These are phyloP conservation scores for Arthroderma sp. DNA, from an alignment of 2,329 filamentous ascomycete species.

Conservation along the genomic window DNA sequence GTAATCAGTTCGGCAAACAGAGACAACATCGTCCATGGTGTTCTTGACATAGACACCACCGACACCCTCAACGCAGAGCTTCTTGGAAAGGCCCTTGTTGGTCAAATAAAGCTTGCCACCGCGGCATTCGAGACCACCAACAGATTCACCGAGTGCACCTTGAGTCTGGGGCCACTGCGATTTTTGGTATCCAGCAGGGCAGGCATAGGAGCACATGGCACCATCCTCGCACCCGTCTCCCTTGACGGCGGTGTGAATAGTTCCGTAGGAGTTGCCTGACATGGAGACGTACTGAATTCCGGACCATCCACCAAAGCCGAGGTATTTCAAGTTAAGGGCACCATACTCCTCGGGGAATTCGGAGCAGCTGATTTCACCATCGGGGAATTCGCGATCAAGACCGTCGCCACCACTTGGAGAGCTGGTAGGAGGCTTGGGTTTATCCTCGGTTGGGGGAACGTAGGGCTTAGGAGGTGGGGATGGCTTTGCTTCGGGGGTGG, in stretches of 20 bases:
- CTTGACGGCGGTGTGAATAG: constrained; percentile 50
- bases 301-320: constrained; percentile 60
- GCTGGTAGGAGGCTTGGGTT: constrained; percentile 6
- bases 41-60: constrained; percentile 64
- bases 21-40: constrained; percentile 51
- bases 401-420: constrained; percentile 33
- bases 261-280: constrained; percentile 44
- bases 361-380: constrained; percentile 56
- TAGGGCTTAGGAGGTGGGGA: not conserved
- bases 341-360: constrained; percentile 72
- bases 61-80: constrained; percentile 62
- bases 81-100: constrained; percentile 48
- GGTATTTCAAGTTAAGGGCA: constrained; percentile 55
- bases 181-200: constrained; percentile 84
- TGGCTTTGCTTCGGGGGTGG: not conserved
- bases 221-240: constrained; percentile 50
- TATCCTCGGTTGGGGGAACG: not conserved
- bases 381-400: constrained; percentile 57
- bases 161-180: constrained; percentile 74
- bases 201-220: constrained; percentile 81
- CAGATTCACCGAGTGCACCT: constrained; percentile 66
- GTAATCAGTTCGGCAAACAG: constrained; percentile 91
- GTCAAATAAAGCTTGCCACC: constrained; percentile 65
- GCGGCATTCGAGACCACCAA: constrained; percentile 72
- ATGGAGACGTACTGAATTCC: constrained; percentile 57